Evolutionary conservation across 495 filamentous ascomycete species (phyloP), one percentile per base, ranked within the genome.

Genomic region (Lichina pygmaea): DNA sequence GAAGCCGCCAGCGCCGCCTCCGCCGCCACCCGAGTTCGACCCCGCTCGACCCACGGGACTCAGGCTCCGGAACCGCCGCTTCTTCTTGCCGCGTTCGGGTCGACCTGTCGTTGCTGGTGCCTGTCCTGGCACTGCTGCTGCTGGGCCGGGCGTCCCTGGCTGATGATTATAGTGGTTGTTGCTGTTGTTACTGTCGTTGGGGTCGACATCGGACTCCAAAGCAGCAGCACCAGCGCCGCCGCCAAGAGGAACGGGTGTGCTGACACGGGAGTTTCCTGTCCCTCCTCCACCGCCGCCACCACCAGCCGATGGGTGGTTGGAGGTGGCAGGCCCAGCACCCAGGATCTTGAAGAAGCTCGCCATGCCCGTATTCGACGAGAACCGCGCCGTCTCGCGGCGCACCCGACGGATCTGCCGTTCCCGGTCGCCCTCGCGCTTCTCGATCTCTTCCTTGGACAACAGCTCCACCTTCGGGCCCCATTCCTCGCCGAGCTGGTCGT

Each of bases 381-480:
- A 91, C 32, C 86, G 65, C 0, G 89, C 89, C 8, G 86, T 94
- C 58, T 99, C 89, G 53, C 89, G 67, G 42, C 89, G 70, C 40
- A 94, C 57, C 42, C 91, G 69, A 32, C 89, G 62, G 34, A 93
- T 78, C 61, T 95, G 84, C 32, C 89, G 62, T 57, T 95, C 89
- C 24, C 91, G 72, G 55, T 95, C 91, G 44, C 83, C 84, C 58
- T 99, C 89, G 32, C 91, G 72, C 60, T 92, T 91, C 60, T 99
- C 91, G 43, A 99, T 95, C 58, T 99, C 89, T 53, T 95, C 89
- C 54, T 93, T 91, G 3, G 75, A 81, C 10, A 99, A 62, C 0
- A 70, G 71, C 58, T 95, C 89, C 1, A 99, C 69, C 60, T 83
- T 86, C 0, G 86, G 85, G 51, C 93, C 85, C 91, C 91, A 99